phyloP scores from a whole-genome alignment of 23 red algal genomes.

The Gracilaria vermiculophylla region DNA sequence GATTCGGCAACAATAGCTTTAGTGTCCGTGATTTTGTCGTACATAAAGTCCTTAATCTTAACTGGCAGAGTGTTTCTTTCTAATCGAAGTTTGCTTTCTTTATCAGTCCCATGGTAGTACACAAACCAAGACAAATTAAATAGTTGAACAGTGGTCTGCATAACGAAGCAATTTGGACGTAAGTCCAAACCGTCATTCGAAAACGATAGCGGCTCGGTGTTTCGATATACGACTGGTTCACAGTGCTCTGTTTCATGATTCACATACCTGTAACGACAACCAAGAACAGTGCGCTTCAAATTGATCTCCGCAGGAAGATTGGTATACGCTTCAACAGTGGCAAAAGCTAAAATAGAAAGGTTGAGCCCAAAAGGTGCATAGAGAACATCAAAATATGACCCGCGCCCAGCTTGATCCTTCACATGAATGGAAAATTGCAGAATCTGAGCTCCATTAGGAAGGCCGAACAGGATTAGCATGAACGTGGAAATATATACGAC shows the following conservation, averaged over 20 bases:
- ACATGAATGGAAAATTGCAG: slow-evolving; percentile 35
- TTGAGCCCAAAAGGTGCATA: slow-evolving; percentile 34
- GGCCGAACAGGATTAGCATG: slow-evolving; percentile 40
- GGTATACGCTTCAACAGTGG: slow-evolving; percentile 63
- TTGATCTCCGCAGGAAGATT: slow-evolving; percentile 55
- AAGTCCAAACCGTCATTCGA: slow-evolving; percentile 2
- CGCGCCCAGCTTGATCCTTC: slow-evolving; percentile 8
- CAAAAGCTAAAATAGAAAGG: slow-evolving; percentile 38
- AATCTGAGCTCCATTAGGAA: slow-evolving; percentile 39
- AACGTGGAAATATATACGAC: slow-evolving; percentile 25
- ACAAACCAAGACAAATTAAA: slow-evolving; percentile 88
- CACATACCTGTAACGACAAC: not conserved
- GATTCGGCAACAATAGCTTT: slow-evolving; percentile 73
- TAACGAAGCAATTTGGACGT: slow-evolving; percentile 54
- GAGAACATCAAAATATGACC: slow-evolving; percentile 66
- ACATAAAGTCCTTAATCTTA: slow-evolving; percentile 41
- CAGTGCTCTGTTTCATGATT: not conserved
- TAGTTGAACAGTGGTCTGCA: slow-evolving; percentile 64
- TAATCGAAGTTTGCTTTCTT: slow-evolving; percentile 15
- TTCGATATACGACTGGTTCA: slow-evolving; percentile 33
- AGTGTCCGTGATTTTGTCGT: slow-evolving; percentile 60
- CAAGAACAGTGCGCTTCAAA: not conserved
- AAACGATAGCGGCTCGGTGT: slow-evolving; percentile 30
- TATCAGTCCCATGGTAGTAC: slow-evolving; percentile 67
- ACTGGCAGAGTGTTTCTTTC: slow-evolving; percentile 8